Base-by-base conservation (phyloP, 768 basidiomycete species). In the Amanita rubescens region DNA sequence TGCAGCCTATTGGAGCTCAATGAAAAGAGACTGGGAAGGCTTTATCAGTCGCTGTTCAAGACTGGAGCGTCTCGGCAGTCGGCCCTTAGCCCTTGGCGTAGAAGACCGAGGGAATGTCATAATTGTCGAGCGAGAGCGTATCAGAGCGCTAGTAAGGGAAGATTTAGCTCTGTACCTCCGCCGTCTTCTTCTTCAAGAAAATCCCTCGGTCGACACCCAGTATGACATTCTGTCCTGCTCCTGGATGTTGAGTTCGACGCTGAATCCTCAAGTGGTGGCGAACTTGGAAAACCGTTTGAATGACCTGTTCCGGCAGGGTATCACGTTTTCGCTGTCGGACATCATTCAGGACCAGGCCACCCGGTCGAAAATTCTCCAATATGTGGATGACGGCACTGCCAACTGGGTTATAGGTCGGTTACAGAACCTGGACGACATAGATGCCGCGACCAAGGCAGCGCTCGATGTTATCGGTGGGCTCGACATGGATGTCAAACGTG, bases 11-110 rank as follows among this genome's bases (percentile, higher is more conserved):
- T 87, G 90, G 82, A 86, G 80, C 59, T 83, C 86, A 0, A 68
- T 96, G 60, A 94, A 90, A 66, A 73, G 89, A 43, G 94, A 97
- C 60, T 98, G 95, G 94, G 89, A 97, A 63, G 93, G 94, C 3
- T 94, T 97, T 62, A 83, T 94, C 56, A 87, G 94, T 7, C 79
- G 90, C 53, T 94, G 91, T 62, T 81, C 88, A 50, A 91, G 93
- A 58, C 75, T 94, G n/a, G 94, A 96, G 69, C 84, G 89, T 39
- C 82, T 82, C 56, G 87, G 86, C 32, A 79, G 89, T 41, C 86
- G 87, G 81, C 91, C 91, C 1, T 76, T 92, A 24, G 76, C 76
- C 14, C 75, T 92, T 33, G 84, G 81, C 37, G 63, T 74, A 20
- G 67, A 73, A 39, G 69, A 66, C 32, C 62, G 69, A 46, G 64